Percentiles rank a stretch among this genome's conserved stretches.
phyloP scores from a whole-genome alignment of 2,329 filamentous ascomycete genomes.

The Fusarium redolens region DNA sequence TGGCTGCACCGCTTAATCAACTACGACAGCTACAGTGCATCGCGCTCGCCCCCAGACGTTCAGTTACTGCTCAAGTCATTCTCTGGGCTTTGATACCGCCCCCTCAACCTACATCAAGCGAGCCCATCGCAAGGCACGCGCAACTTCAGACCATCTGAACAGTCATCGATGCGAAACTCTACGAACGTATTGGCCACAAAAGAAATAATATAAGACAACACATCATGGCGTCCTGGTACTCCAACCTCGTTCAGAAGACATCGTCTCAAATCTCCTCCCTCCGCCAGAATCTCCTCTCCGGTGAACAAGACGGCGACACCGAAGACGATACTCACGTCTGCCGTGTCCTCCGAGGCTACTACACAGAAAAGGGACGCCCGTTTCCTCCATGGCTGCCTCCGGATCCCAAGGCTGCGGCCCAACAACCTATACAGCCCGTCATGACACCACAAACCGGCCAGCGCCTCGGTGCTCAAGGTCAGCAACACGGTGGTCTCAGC shows the following conservation, averaged over 20 bases:
- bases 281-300: conserved; percentile 75
- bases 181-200: not conserved
- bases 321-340: conserved; percentile 96
- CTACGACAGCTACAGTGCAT: not conserved
- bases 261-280: conserved; percentile 74
- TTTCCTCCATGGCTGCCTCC: conserved; percentile 90
- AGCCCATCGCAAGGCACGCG: conserved; percentile 11
- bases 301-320: conserved; percentile 76
- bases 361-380: conserved; percentile 84
- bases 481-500: conserved; percentile 57
- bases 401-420: conserved; percentile 75
- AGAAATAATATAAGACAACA: not conserved
- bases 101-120: not conserved
- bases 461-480: conserved; percentile 62
- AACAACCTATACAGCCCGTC: conserved; percentile 65
- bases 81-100: conserved; percentile 1
- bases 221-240: conserved; percentile 83
- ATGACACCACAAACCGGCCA: conserved; percentile 64
- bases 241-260: conserved; percentile 74
- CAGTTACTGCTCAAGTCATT: not conserved
- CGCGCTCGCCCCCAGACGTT: not conserved
- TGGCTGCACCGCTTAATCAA: conserved; percentile 24
- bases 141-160: not conserved
- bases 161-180: conserved; percentile 8
- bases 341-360: conserved; percentile 92